Evolutionary conservation across 1,284 basidiomycete species (phyloP).

Genomic region (Mycena citricolor): DNA sequence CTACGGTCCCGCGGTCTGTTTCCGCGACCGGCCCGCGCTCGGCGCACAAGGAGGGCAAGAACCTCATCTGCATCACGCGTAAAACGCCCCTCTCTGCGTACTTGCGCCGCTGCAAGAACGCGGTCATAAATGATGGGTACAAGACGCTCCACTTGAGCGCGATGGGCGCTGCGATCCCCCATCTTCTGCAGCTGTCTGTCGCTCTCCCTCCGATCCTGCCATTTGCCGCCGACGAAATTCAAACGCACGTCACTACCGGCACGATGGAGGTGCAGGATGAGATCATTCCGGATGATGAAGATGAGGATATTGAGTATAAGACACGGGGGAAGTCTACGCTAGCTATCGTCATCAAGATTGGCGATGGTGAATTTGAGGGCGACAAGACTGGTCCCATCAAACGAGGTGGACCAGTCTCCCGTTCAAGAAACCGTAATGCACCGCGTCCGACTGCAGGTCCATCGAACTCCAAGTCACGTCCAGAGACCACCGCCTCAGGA

Average conservation of each 20-base stretch:
- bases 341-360: conserved; percentile 58
- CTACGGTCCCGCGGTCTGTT: conserved; percentile 72
- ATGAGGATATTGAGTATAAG: conserved; percentile 65
- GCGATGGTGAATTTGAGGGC: conserved; percentile 51
- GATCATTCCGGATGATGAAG: conserved; percentile 71
- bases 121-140: conserved; percentile 80
- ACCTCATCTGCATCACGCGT: conserved; percentile 78
- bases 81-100: conserved; percentile 75
- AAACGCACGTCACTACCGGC: conserved; percentile 68
- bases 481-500: neutral
- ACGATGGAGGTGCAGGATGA: conserved; percentile 81
- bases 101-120: conserved; percentile 75
- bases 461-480: neutral
- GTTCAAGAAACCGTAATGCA: neutral
- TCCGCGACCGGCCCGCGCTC: conserved; percentile 80
- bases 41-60: conserved; percentile 73
- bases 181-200: conserved; percentile 68
- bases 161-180: conserved; percentile 86
- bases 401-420: neutral
- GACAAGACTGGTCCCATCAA: conserved; percentile 23
- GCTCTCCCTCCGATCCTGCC: conserved; percentile 78
- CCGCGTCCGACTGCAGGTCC: too few species aligned
- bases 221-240: conserved; percentile 63
- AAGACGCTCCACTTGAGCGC: conserved; percentile 77
- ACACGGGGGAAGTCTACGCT: conserved; percentile 71